Evolutionary conservation across 2,329 filamentous ascomycete genomes (phyloP), one percentile per base, ranked within the genome.

Genomic region (Neofusicoccum kwambonambiense): DNA sequence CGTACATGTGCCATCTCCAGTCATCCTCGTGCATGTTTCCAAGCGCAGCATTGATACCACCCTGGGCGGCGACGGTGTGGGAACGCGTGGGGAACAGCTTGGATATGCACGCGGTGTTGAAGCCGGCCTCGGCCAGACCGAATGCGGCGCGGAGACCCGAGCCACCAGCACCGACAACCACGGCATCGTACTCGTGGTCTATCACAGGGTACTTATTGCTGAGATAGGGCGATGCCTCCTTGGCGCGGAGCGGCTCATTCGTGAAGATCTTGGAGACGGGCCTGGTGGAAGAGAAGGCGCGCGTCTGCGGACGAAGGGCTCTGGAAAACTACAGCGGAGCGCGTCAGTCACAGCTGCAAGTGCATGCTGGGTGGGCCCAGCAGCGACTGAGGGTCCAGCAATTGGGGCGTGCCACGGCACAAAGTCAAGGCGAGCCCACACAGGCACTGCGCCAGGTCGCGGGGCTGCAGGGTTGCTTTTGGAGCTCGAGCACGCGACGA

Each of bases 1-100:
- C 93, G 84, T 97, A 97, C 93, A 97, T 97, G 83, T 97, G 93
- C 93, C 93, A 97, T 84, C 93, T 89, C 93, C 93, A 97, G 83
- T 97, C 93, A 75, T 97, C 93, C 84, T 94, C 88, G 85, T 97
- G 93, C 93, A 97, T 97, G 83, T 96, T 97, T 76, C 91, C 91
- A 64, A 95, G 85, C 60, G 91, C 91, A 64, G 91, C 91, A 78
- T 95, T 95, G 84, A 95, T 94, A 75, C 91, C 91, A 76, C 91
- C 91, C 74, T 84, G 82, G 12, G 82, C 82, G 65, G 91, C 91
- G 72, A 95, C 91, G 8, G 91, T 95, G 80, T 95, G 91, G 78
- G 86, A 90, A 84, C 91, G 85, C 61, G 91, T 95, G 57, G 91
- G 91, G 83, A 94, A 94, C 66, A 94, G 87, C 84, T 94, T 94